These are phyloP conservation scores for Ampelocalamus luodianensis DNA, from an alignment of 176 grass and related monocot species.

Conservation along the genomic window DNA sequence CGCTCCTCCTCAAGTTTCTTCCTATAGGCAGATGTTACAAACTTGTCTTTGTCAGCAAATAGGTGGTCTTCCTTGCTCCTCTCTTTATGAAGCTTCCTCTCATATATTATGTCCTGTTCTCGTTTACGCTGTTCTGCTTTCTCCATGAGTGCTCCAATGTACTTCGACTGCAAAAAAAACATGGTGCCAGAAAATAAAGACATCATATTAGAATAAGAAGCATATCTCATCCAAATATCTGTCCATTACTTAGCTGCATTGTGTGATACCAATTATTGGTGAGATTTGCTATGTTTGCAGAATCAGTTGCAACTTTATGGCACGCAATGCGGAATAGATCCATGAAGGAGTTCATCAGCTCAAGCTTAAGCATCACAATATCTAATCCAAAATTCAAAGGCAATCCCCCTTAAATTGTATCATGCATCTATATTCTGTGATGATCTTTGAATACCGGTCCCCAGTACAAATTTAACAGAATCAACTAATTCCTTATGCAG, in stretches of 20 bases:
- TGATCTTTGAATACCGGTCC: background rate
- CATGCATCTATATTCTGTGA: background rate
- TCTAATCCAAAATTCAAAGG: background rate
- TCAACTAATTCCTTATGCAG: background rate
- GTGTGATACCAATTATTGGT: background rate
- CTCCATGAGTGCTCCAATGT: slow-evolving; percentile 82
- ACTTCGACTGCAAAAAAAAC: slow-evolving; percentile 75
- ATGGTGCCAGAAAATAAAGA: background rate
- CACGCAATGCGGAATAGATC: background rate
- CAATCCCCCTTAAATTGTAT: background rate
- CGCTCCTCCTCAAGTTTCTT: slow-evolving; percentile 91
- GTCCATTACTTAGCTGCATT: background rate
- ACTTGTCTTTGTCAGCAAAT: slow-evolving; percentile 84
- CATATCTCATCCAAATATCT: background rate
- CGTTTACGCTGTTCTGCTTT: slow-evolving; percentile 89
- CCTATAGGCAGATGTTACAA: slow-evolving; percentile 88
- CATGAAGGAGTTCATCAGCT: background rate
- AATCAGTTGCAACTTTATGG: background rate
- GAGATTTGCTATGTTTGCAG: background rate
- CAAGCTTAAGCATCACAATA: background rate
- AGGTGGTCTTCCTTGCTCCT: slow-evolving; percentile 94
- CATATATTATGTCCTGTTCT: slow-evolving; percentile 91
- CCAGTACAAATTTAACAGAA: slow-evolving; percentile 7
- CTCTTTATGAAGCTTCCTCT: slow-evolving; percentile 94
- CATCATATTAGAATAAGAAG: background rate